These are phyloP conservation scores for Verbena officinalis DNA, from an alignment of 257 asterid species.

Conservation along the genomic window DNA sequence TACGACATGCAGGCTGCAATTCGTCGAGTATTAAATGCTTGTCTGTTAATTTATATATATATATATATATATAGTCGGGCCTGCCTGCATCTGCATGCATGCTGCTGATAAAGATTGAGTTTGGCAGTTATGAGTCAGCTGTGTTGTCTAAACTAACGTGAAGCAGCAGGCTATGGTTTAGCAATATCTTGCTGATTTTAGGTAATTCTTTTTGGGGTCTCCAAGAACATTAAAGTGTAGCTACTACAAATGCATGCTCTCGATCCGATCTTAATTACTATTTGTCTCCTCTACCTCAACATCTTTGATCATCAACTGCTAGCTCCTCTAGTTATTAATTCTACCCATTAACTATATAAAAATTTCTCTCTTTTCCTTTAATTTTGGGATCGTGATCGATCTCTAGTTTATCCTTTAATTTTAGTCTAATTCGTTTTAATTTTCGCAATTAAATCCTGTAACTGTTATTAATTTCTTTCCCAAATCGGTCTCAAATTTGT, in stretches of 20 bases:
- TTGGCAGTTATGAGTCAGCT: not conserved
- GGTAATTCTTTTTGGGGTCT: not conserved
- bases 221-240: not conserved
- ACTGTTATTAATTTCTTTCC: no score
- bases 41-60: not conserved
- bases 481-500: no score
- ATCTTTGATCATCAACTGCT: no score
- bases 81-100: not conserved
- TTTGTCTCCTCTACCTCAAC: not conserved
- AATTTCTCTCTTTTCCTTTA: no score
- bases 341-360: no score
- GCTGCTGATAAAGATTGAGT: slow-evolving; percentile 7
- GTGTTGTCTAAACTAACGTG: not conserved
- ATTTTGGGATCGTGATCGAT: no score
- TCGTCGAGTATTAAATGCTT: not conserved
- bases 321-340: no score
- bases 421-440: no score
- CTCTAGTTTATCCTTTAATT: no score
- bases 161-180: no score
- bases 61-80: no score
- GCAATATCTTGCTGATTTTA: not conserved
- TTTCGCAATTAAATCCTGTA: no score
- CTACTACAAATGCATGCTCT: not conserved
- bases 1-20: not conserved
- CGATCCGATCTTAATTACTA: not conserved